A percentile compares a stretch with the other conserved stretches of the same genome.
phyloP scores from a whole-genome alignment of 2,329 filamentous ascomycete species.

The Monilinia laxa region DNA sequence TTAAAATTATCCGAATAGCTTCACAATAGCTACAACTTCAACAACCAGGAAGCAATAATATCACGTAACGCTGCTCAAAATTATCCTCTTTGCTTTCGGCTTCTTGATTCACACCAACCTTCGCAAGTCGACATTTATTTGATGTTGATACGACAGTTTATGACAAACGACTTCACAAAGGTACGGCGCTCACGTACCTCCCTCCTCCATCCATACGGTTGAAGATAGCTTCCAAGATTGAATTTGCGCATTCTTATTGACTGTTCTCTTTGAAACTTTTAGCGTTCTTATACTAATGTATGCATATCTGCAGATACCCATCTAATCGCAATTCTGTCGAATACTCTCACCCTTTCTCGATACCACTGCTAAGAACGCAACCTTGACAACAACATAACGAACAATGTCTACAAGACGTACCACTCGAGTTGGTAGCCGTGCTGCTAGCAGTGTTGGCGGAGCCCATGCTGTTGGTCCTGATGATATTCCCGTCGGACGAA shows the following conservation, averaged over 20 bases:
- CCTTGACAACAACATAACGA: not conserved
- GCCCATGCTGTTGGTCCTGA: slow-evolving; percentile 28
- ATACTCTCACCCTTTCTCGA: not conserved
- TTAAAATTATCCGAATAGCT: slow-evolving; percentile 2
- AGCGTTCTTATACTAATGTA: not conserved
- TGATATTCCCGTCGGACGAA: slow-evolving; percentile 27
- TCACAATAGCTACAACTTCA: not conserved
- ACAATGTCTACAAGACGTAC: slow-evolving; percentile 36
- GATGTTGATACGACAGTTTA: not conserved
- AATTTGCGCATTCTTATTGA: not conserved
- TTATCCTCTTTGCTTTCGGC: slow-evolving; percentile 1
- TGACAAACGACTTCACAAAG: not conserved
- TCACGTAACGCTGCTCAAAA: not conserved
- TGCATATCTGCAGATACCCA: slow-evolving; percentile 11
- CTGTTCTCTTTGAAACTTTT: not conserved
- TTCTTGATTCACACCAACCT: not conserved
- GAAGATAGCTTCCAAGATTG: not conserved
- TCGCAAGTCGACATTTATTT: not conserved
- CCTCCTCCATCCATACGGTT: not conserved
- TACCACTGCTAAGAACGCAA: slow-evolving; percentile 1
- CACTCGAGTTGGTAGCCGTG: slow-evolving; percentile 33
- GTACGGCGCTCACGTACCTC: not conserved
- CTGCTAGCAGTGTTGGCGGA: slow-evolving; percentile 29
- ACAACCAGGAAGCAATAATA: not conserved
- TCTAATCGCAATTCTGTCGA: slow-evolving; percentile 4